phyloP scores from a whole-genome alignment of 2,329 filamentous ascomycete genomes.

The Aspergillus udagawae region DNA sequence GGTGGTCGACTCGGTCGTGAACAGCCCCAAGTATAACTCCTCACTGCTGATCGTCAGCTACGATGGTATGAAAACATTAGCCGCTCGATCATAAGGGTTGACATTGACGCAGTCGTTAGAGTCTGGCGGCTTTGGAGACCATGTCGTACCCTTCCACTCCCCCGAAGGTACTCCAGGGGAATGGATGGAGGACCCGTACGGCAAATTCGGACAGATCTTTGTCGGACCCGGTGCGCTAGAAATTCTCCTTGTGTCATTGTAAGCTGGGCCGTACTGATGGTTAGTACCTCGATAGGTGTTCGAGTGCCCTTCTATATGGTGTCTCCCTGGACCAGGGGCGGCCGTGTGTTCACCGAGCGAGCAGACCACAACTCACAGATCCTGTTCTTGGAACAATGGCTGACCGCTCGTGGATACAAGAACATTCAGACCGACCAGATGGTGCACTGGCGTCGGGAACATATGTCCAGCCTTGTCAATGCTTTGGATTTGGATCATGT shows the following conservation, averaged over 20 bases:
- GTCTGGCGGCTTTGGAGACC: conserved; percentile 54
- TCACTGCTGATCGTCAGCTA: conserved; percentile 51
- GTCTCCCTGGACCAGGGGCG: conserved; percentile 53
- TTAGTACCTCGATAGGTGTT: conserved; percentile 31
- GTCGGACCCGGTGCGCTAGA: conserved; percentile 37
- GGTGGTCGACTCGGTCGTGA: conserved; percentile 49
- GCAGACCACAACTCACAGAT: conserved; percentile 55
- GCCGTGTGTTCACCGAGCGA: conserved; percentile 52
- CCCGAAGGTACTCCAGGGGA: conserved; percentile 49
- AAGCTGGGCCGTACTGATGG: not conserved
- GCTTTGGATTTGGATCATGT: conserved; percentile 44
- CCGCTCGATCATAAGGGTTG: not conserved
- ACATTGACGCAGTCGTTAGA: conserved; percentile 30
- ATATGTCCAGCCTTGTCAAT: conserved; percentile 48
- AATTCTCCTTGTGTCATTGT: not conserved
- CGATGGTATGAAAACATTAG: conserved; percentile 35
- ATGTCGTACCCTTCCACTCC: conserved; percentile 51
- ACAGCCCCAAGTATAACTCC: conserved; percentile 47
- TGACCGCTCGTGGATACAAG: conserved; percentile 40
- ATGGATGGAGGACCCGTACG: conserved; percentile 49
- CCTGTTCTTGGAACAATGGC: conserved; percentile 52
- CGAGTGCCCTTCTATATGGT: conserved; percentile 54
- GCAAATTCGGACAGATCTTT: conserved; percentile 40
- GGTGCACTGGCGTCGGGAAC: conserved; percentile 43
- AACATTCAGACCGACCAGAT: conserved; percentile 42